These are phyloP conservation scores for Talaromyces sp. DNA, from an alignment of 2,329 filamentous ascomycete species.

Conservation along the genomic window DNA sequence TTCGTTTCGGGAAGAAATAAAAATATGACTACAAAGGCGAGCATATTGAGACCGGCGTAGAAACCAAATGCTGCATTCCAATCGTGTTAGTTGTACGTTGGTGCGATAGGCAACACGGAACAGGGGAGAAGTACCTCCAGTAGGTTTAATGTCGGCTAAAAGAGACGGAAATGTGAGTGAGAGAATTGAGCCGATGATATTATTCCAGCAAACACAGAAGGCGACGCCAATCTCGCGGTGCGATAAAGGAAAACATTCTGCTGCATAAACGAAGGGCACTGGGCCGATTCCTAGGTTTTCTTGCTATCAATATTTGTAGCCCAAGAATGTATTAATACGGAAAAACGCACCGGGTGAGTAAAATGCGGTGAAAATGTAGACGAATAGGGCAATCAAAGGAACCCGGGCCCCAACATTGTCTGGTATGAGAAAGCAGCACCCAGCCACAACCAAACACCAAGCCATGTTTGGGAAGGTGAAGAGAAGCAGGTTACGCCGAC, in stretches of 20 bases:
- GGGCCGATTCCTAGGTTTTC: constrained; percentile 36
- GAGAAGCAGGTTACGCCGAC: constrained; percentile 57
- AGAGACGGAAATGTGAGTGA: constrained; percentile 48
- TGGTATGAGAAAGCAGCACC: constrained; percentile 53
- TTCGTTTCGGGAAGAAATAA: constrained; percentile 56
- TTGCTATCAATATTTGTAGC: constrained; percentile 16
- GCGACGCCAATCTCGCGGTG: constrained; percentile 49
- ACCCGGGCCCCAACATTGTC: constrained; percentile 41
- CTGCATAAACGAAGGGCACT: constrained; percentile 49
- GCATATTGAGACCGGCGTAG: constrained; percentile 56
- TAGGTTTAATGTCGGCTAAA: constrained; percentile 44
- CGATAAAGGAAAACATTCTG: constrained; percentile 52
- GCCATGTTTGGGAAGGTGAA: constrained; percentile 67
- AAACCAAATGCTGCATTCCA: constrained; percentile 51
- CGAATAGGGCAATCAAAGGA: constrained; percentile 55
- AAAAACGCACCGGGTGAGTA: constrained; percentile 57
- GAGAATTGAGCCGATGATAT: constrained; percentile 47
- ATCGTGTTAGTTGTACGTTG: constrained; percentile 9
- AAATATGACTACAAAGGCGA: constrained; percentile 62
- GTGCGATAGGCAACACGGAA: constrained; percentile 1
- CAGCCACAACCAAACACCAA: constrained; percentile 62
- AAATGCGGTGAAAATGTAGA: constrained; percentile 63
- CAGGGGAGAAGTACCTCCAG: constrained; percentile 26
- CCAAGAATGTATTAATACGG: neutral
- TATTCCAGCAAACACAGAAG: constrained; percentile 40